phyloP scores from a whole-genome alignment of 139 green algal genomes.

The Chlamydomonas schloesseri region DNA sequence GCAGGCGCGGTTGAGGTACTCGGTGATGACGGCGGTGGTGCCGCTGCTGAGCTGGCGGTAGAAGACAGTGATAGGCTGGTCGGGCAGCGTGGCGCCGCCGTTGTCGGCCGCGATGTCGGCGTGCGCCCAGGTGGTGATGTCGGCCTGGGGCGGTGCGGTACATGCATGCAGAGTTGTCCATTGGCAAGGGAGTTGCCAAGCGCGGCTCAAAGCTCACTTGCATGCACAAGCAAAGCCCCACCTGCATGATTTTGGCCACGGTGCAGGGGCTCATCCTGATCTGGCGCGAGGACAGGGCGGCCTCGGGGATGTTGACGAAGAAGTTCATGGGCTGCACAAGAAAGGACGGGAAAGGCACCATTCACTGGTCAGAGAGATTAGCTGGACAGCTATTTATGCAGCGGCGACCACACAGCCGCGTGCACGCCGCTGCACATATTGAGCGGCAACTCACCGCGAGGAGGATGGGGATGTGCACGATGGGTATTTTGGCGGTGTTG shows the following conservation, averaged over 20 bases:
- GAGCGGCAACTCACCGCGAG: slow-evolving; percentile 4
- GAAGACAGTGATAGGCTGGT: slow-evolving; percentile 24
- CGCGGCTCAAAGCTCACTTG: too few species aligned
- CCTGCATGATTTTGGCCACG: slow-evolving; percentile 47
- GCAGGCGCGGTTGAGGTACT: slow-evolving; percentile 39
- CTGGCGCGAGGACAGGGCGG: not conserved
- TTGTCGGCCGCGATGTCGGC: slow-evolving; percentile 45
- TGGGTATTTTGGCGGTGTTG: slow-evolving; percentile 18
- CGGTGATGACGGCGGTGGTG: slow-evolving; percentile 51
- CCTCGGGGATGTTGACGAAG: slow-evolving; percentile 51
- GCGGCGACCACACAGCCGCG: too few species aligned
- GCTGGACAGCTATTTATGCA: too few species aligned
- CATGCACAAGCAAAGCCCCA: not conserved
- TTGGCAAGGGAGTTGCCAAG: too few species aligned
- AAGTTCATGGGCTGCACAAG: slow-evolving; percentile 51
- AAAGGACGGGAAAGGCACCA: too few species aligned
- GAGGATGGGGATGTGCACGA: slow-evolving; percentile 50
- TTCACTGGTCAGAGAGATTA: too few species aligned
- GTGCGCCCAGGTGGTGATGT: slow-evolving; percentile 42
- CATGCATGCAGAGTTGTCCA: too few species aligned
- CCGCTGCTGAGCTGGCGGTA: slow-evolving; percentile 43
- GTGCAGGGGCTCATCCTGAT: slow-evolving; percentile 48
- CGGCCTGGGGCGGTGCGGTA: slow-evolving; percentile 1
- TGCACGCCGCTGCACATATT: too few species aligned
- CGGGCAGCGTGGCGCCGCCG: slow-evolving; percentile 7